phyloP scores from a whole-genome alignment of 2,329 filamentous ascomycete genomes.

The Venturia nashicola region DNA sequence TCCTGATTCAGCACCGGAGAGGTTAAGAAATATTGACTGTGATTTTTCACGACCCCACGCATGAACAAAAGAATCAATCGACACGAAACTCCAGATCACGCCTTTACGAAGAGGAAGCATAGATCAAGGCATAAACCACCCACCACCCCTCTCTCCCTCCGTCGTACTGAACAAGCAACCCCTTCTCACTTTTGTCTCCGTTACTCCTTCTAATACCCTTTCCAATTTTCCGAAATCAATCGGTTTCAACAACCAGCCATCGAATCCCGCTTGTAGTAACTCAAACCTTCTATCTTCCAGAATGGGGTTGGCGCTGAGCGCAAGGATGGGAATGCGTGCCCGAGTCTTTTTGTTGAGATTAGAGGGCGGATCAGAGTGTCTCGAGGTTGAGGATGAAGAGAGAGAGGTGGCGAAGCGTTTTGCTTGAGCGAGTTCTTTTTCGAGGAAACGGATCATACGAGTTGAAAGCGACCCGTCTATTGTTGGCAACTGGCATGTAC shows the following conservation, averaged over 20 bases:
- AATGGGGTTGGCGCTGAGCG: neutral
- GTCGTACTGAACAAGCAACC: neutral
- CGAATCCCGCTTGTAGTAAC: neutral
- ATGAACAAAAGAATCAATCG: too few species aligned
- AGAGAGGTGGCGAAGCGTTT: neutral
- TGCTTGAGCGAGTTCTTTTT: neutral
- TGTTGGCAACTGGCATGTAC: neutral
- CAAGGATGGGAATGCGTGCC: neutral
- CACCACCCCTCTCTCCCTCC: neutral
- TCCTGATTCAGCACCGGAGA: too few species aligned
- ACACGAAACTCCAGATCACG: too few species aligned
- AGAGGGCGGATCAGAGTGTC: neutral
- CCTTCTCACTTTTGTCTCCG: neutral
- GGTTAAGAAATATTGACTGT: too few species aligned
- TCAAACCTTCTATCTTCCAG: neutral
- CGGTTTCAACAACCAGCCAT: neutral
- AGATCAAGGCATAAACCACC: neutral
- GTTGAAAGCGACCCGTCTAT: neutral
- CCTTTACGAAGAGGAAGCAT: too few species aligned
- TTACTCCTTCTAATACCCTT: neutral
- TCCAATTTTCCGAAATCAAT: neutral
- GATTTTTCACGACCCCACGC: too few species aligned
- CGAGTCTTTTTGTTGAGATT: neutral
- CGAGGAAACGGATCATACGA: constrained; percentile 1
- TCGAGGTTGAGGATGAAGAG: neutral